Percentiles rank a stretch among this genome's conserved stretches.
Evolutionary conservation across 306 rosid genomes (phyloP).

Genomic region (Lupinus albus): DNA sequence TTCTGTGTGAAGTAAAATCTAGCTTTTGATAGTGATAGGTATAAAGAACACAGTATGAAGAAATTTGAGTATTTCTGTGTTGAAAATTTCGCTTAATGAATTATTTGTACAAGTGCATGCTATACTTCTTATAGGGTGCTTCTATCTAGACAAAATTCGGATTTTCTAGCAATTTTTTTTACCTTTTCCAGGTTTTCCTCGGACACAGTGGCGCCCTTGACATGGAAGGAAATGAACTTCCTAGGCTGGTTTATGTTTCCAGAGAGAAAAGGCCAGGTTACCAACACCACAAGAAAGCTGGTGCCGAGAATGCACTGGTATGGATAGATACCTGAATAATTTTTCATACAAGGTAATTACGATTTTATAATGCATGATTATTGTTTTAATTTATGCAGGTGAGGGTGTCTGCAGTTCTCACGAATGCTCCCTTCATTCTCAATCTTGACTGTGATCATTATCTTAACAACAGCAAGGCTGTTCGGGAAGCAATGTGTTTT

Average conservation of each 20-base stretch:
- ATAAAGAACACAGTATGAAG: neutral
- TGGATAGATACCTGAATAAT: slow-evolving; percentile 8
- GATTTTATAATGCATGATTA: slow-evolving; percentile 40
- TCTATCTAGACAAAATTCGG: neutral
- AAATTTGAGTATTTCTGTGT: slow-evolving; percentile 12
- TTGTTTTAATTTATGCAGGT: slow-evolving; percentile 58
- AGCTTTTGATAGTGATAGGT: neutral
- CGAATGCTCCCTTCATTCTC: slow-evolving; percentile 97
- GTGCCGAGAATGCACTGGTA: slow-evolving; percentile 98
- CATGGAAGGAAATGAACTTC: slow-evolving; percentile 83
- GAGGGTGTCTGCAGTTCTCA: slow-evolving; percentile 94
- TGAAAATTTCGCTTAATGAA: neutral
- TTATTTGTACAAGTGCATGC: slow-evolving; percentile 14
- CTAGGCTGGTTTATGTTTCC: slow-evolving; percentile 90
- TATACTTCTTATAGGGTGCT: slow-evolving; percentile 8
- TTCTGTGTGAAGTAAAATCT: slow-evolving; percentile 26
- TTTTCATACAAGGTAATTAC: slow-evolving; percentile 28
- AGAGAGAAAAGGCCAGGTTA: slow-evolving; percentile 99
- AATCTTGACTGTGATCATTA: slow-evolving; percentile 98
- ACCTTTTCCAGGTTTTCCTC: slow-evolving; percentile 72
- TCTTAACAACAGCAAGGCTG: slow-evolving; percentile 92
- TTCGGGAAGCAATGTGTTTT: slow-evolving; percentile 98
- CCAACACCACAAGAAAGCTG: slow-evolving; percentile 99
- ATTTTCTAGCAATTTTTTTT: slow-evolving; percentile 22
- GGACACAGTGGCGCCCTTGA: slow-evolving; percentile 87